Evolutionary conservation across 2,329 filamentous ascomycete genomes (phyloP), one percentile per base, ranked within the genome.

Genomic region (Ceratocystis smalleyi): DNA sequence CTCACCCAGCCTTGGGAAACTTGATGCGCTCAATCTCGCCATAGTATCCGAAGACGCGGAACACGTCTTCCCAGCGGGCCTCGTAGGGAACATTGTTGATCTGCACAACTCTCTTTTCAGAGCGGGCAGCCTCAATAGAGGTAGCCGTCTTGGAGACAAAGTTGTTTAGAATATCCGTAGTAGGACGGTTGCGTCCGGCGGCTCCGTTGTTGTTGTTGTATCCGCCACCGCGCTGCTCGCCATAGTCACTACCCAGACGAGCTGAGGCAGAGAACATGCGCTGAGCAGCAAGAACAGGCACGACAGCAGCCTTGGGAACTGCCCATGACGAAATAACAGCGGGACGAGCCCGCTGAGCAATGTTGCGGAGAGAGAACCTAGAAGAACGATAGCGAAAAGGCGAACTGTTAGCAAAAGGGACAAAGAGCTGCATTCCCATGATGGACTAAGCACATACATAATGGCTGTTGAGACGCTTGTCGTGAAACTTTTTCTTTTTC

Each of bases 11-110:
- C 55, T 51, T 66, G 54, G 49, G 32, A 47, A 66, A 66, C 61
- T 63, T 63, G 43, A 66, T 60, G 17, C 64, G 61, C 61, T 66
- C 64, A 59, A 66, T 60, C 64, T 66, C 64, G 3, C 64, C 64
- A 35, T 66, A 66, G 61, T 66, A 66, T 24, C 64, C 64, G 40
- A 66, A 66, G 40, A 64, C 61, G 43, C 64, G 64, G 64, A 63
- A 66, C 30, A 64, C 10, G 27, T 66, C 64, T 49, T 66, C 64
- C 64, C 64, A 66, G 61, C 64, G 61, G 10, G 64, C 43, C 43
- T 66, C 49, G n/a, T 61, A 66, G 43, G 64, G 64, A 10, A 63
- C 27, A 35, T 63, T 63, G 54, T 35, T 43, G 45, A 66, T 43
- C 43, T 51, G 35, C 4, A 64, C 61, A 22, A 66, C 64, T 63